These are phyloP conservation scores for Podospora appendiculata DNA, from an alignment of 495 filamentous ascomycete genomes.

Conservation along the genomic window DNA sequence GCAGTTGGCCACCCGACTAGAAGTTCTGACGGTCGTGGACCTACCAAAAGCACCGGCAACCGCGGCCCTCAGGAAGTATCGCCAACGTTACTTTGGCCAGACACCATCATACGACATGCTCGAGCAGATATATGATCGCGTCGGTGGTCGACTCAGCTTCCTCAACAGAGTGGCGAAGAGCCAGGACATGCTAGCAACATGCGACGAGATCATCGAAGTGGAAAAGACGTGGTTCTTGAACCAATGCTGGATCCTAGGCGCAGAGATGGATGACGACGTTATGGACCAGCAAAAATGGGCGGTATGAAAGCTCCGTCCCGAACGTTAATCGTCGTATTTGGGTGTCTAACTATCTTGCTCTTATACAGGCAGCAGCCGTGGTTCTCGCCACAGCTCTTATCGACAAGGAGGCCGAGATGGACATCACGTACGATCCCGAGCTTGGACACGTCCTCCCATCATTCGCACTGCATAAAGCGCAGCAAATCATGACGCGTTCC, in stretches of 20 bases:
- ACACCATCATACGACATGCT: slow-evolving; percentile 44
- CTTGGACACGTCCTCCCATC: slow-evolving; percentile 72
- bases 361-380: slow-evolving; percentile 71
- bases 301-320: slow-evolving; percentile 40
- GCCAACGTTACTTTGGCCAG: slow-evolving; percentile 61
- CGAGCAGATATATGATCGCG: slow-evolving; percentile 69
- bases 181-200: slow-evolving; percentile 65
- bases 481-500: slow-evolving; percentile 85
- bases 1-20: slow-evolving; percentile 84
- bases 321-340: background rate
- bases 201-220: slow-evolving; percentile 65
- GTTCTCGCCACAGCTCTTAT: slow-evolving; percentile 87
- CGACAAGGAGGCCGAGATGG: slow-evolving; percentile 64
- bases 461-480: slow-evolving; percentile 74
- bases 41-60: slow-evolving; percentile 71
- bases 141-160: slow-evolving; percentile 82
- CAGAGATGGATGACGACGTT: slow-evolving; percentile 95
- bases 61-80: slow-evolving; percentile 64
- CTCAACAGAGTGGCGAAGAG: slow-evolving; percentile 81
- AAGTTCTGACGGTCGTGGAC: slow-evolving; percentile 75
- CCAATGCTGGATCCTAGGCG: slow-evolving; percentile 87
- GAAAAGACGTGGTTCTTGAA: slow-evolving; percentile 95
- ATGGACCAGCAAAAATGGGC: slow-evolving; percentile 98
- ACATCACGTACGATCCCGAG: slow-evolving; percentile 51
- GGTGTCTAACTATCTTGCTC: background rate